Percentiles rank a stretch among this genome's conserved stretches.
These are phyloP conservation scores for Lactifluus subvellereus DNA, from an alignment of 768 basidiomycete species.

Conservation along the genomic window DNA sequence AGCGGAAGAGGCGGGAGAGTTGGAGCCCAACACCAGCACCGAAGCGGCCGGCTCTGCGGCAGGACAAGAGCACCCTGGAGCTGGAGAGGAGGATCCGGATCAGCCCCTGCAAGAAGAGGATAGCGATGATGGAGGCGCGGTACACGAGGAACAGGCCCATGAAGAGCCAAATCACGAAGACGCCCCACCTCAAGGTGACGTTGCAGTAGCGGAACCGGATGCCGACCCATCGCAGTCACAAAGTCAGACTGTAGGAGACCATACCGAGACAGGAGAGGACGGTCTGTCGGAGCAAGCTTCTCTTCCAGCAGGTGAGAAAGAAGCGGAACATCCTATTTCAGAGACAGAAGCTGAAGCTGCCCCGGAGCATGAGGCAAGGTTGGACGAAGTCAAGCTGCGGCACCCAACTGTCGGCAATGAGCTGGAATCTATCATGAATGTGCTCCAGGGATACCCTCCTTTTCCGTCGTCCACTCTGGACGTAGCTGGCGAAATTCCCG, in stretches of 20 bases:
- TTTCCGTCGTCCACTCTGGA: conserved; percentile 23
- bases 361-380: conserved; percentile 20
- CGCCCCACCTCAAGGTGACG: conserved; percentile 4
- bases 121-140: conserved; percentile 11
- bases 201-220: conserved; percentile 8
- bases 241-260: conserved; percentile 3
- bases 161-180: conserved; percentile 25
- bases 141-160: conserved; percentile 9
- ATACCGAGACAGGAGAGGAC: conserved; percentile 8
- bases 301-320: conserved; percentile 17
- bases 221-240: background rate
- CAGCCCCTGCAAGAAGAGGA: conserved; percentile 20
- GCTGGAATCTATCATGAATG: conserved; percentile 59
- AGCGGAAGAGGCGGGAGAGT: background rate
- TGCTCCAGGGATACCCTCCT: conserved; percentile 45
- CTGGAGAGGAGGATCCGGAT: conserved; percentile 27
- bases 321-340: conserved; percentile 4
- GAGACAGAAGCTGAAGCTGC: conserved; percentile 15
- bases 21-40: background rate
- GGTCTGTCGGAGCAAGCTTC: conserved; percentile 3
- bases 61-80: conserved; percentile 1
- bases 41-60: background rate
- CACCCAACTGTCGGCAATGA: conserved; percentile 33
- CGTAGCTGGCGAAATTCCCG: conserved; percentile 45
- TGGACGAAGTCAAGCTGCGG: conserved; percentile 25